phyloP scores from a whole-genome alignment of 345 rosid genomes.

The Kandelia obovata region DNA sequence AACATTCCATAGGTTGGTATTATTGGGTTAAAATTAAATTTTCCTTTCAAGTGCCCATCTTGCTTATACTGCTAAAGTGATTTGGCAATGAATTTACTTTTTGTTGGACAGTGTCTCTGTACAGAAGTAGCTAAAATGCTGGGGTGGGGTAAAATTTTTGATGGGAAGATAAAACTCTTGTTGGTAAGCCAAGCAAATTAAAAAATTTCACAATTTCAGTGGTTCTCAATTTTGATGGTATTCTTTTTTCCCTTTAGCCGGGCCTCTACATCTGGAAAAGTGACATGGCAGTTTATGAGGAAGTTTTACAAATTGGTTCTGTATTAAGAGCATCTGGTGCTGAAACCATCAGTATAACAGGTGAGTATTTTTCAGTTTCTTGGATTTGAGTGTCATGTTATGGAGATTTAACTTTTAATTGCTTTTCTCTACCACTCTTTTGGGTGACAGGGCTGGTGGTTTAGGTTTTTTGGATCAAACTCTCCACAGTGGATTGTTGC shows the following conservation, averaged over 20 bases:
- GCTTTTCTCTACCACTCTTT: not conserved
- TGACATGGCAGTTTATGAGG: conserved; percentile 69
- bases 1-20: no score
- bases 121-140: conserved; percentile 68
- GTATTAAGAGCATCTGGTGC: conserved; percentile 75
- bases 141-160: conserved; percentile 67
- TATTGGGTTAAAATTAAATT: no score
- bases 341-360: conserved; percentile 54
- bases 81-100: not conserved
- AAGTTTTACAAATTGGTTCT: conserved; percentile 72
- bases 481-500: conserved; percentile 91
- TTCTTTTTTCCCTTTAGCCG: conserved; percentile 30
- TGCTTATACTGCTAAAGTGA: no score
- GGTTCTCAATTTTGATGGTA: conserved; percentile 12
- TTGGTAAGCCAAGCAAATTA: not conserved
- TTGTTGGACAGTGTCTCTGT: conserved; percentile 44
- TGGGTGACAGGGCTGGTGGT: conserved; percentile 55
- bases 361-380: conserved; percentile 3
- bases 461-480: conserved; percentile 87
- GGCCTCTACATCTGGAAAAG: conserved; percentile 88
- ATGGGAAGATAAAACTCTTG: conserved; percentile 56
- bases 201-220: not conserved
- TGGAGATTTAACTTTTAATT: not conserved
- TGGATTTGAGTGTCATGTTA: not conserved
- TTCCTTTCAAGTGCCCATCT: no score